Percentiles rank a stretch among this genome's conserved stretches.
Evolutionary conservation across 2,329 filamentous ascomycete genomes (phyloP).

Genomic region (Leptodontidium sp.): DNA sequence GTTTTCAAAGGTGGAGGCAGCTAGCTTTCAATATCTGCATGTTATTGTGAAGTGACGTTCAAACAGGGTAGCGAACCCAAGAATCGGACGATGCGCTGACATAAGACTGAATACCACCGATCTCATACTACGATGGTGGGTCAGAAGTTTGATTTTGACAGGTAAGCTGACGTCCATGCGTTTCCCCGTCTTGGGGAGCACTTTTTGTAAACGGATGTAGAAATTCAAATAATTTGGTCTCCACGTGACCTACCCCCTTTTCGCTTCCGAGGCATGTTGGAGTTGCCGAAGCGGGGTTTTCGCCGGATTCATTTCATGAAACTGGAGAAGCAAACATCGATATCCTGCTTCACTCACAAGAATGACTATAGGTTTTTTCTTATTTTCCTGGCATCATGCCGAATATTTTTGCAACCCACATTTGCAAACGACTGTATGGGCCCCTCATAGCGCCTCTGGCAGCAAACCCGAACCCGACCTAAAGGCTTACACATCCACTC

Average conservation of each 20-base stretch:
- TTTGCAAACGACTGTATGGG: not conserved
- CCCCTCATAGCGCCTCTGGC: not conserved
- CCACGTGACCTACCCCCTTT: not conserved
- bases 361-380: not conserved
- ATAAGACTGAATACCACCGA: not conserved
- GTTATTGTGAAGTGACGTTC: not conserved
- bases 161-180: not conserved
- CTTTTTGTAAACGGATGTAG: too few species aligned
- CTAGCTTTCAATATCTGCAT: not conserved
- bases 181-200: not conserved
- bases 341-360: not conserved
- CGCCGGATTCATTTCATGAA: not conserved
- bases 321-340: not conserved
- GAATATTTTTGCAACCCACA: too few species aligned
- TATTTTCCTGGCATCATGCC: too few species aligned
- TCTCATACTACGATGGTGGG: not conserved
- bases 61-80: not conserved
- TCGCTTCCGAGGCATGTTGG: not conserved
- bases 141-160: not conserved
- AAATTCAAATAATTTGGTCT: too few species aligned
- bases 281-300: not conserved
- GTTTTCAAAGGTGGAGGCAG: too few species aligned
- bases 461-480: not conserved
- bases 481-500: not conserved
- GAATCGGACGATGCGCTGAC: not conserved